Conservation (phyloP, 2,329 filamentous ascomycete species). For the Cladophialophora bantiana region DNA sequence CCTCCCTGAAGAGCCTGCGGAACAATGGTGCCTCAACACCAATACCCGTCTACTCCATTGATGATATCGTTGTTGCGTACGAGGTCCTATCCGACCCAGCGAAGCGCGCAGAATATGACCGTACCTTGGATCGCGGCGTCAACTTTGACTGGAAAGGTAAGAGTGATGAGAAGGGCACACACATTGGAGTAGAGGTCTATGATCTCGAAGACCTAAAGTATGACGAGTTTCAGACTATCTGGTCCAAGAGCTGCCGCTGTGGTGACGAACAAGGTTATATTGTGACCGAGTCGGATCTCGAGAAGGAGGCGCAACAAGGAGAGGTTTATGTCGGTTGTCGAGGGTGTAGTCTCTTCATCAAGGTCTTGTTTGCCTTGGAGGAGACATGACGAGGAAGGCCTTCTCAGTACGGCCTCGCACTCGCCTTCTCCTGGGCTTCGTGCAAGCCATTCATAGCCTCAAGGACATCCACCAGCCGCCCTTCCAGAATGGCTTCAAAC, state of each 20-base stretch:
- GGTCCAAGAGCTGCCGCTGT: slow-evolving; percentile 65
- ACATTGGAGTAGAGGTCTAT: slow-evolving; percentile 62
- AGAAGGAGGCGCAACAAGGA: slow-evolving; percentile 56
- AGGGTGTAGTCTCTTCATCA: slow-evolving; percentile 70
- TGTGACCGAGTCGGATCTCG: slow-evolving; percentile 62
- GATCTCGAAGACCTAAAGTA: slow-evolving; percentile 64
- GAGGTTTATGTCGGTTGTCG: slow-evolving; percentile 67
- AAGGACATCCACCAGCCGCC: slow-evolving; percentile 29
- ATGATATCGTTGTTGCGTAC: slow-evolving; percentile 67
- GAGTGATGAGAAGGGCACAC: slow-evolving; percentile 44
- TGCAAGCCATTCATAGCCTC: slow-evolving; percentile 24
- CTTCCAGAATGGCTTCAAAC: slow-evolving; percentile 31
- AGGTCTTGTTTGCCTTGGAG: slow-evolving; percentile 64
- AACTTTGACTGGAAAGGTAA: slow-evolving; percentile 42
- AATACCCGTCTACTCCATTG: slow-evolving; percentile 49
- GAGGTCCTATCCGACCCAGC: slow-evolving; percentile 57
- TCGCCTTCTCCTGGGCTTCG: slow-evolving; percentile 10
- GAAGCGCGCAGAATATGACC: slow-evolving; percentile 59
- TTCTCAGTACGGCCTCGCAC: not conserved
- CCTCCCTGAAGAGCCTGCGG: not conserved
- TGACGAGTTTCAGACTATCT: slow-evolving; percentile 50
- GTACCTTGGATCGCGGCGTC: slow-evolving; percentile 18
- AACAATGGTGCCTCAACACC: not conserved
- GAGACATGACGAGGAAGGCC: slow-evolving; percentile 38
- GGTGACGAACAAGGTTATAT: slow-evolving; percentile 64